phyloP scores from a whole-genome alignment of 306 rosid species.

The Glycine soja region DNA sequence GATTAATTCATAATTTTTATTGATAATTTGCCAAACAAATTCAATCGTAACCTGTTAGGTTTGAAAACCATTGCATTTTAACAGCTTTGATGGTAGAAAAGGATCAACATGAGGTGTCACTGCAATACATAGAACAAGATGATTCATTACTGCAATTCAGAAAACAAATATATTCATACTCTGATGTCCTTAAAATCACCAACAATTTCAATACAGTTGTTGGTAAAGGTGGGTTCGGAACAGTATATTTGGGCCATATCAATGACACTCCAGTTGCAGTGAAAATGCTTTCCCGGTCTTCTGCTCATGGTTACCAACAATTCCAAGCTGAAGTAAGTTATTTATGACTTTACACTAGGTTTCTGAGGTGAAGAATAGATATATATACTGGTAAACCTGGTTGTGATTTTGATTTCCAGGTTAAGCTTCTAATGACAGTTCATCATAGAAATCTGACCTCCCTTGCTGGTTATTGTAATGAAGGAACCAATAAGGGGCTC shows the following conservation, averaged over 20 bases:
- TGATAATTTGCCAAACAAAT: no score
- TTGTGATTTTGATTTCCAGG: no score
- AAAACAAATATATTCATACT: constrained; percentile 46
- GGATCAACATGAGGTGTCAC: background rate
- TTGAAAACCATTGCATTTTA: background rate
- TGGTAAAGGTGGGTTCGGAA: constrained; percentile 61
- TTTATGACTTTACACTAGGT: background rate
- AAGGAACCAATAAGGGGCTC: no score
- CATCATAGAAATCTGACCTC: background rate
- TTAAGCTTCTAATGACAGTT: no score
- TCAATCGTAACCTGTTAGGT: background rate
- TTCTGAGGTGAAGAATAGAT: no score
- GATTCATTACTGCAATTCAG: background rate
- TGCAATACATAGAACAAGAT: background rate
- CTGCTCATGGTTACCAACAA: constrained; percentile 57
- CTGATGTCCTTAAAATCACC: constrained; percentile 50
- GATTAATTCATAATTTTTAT: no score
- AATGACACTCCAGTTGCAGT: constrained; percentile 58
- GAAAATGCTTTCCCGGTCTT: constrained; percentile 60
- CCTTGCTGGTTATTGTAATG: no score
- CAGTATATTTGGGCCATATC: constrained; percentile 50
- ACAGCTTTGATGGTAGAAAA: background rate
- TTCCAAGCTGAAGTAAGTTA: constrained; percentile 61
- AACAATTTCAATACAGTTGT: constrained; percentile 49
- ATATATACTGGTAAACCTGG: no score